phyloP scores from a whole-genome alignment of 179 eudicot species.

The Camellia oleifera region DNA sequence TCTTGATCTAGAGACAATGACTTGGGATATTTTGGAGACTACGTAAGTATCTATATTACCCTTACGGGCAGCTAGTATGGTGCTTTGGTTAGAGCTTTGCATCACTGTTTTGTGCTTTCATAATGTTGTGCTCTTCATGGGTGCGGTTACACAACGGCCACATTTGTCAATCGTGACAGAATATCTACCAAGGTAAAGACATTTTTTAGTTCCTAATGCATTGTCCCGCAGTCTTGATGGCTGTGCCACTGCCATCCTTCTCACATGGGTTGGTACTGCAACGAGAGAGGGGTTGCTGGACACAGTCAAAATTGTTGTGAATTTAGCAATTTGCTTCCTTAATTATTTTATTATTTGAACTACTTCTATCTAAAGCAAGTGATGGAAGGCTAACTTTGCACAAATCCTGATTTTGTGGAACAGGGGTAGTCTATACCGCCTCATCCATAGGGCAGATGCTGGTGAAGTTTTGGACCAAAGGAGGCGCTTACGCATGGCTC shows the following conservation, averaged over 20 bases:
- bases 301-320: too few species aligned
- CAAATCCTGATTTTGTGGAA: constrained; percentile 4
- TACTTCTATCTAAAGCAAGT: neutral
- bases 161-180: constrained; percentile 96
- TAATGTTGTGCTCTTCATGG: constrained; percentile 98
- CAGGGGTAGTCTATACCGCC: constrained; percentile 98
- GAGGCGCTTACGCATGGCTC: constrained; percentile 91
- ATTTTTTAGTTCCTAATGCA: constrained; percentile 1
- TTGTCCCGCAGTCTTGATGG: neutral
- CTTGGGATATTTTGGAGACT: too few species aligned
- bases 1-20: too few species aligned
- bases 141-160: constrained; percentile 95
- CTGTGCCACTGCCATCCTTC: neutral
- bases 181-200: constrained; percentile 85
- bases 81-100: too few species aligned
- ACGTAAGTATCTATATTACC: too few species aligned
- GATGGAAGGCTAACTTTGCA: neutral
- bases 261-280: neutral
- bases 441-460: constrained; percentile 84
- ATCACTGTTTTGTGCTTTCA: constrained; percentile 27
- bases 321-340: too few species aligned
- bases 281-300: neutral
- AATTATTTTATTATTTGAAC: neutral
- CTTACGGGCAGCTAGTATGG: too few species aligned
- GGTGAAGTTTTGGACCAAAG: constrained; percentile 88